These are phyloP conservation scores for Ajuga chamaepitys DNA, from an alignment of 257 asterid genomes.

Conservation along the genomic window DNA sequence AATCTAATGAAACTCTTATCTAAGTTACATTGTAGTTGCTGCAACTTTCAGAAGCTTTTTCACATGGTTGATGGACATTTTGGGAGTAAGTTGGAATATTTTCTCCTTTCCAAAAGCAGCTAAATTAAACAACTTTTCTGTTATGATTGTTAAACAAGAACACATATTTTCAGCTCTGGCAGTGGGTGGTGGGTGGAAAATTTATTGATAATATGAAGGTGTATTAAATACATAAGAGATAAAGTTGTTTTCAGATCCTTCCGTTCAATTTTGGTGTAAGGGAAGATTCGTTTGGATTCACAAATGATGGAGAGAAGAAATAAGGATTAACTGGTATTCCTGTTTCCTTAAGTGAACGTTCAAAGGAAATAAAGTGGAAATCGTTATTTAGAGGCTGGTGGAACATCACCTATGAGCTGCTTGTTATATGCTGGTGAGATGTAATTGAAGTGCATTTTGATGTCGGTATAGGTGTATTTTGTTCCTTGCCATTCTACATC, in stretches of 20 bases:
- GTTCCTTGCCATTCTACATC: neutral
- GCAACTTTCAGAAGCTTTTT: neutral
- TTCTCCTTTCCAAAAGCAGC: neutral
- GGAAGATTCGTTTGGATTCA: neutral
- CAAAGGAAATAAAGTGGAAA: neutral
- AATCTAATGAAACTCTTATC: neutral
- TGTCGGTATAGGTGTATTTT: neutral
- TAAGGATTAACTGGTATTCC: neutral
- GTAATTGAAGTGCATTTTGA: neutral
- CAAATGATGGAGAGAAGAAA: neutral
- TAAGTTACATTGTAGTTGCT: neutral
- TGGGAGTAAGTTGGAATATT: neutral
- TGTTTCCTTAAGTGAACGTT: neutral
- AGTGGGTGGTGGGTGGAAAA: neutral
- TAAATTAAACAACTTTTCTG: neutral
- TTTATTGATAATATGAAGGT: neutral
- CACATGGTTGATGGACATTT: neutral
- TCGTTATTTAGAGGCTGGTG: too few species aligned
- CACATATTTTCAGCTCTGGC: neutral
- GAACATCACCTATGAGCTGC: neutral
- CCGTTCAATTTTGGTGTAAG: neutral
- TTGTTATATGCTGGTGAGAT: neutral
- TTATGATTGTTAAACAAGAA: neutral
- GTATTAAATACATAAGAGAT: neutral
- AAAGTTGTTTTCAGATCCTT: neutral